phyloP scores from a whole-genome alignment of 2,329 filamentous ascomycete genomes.

The Incumbomyces lentus region DNA sequence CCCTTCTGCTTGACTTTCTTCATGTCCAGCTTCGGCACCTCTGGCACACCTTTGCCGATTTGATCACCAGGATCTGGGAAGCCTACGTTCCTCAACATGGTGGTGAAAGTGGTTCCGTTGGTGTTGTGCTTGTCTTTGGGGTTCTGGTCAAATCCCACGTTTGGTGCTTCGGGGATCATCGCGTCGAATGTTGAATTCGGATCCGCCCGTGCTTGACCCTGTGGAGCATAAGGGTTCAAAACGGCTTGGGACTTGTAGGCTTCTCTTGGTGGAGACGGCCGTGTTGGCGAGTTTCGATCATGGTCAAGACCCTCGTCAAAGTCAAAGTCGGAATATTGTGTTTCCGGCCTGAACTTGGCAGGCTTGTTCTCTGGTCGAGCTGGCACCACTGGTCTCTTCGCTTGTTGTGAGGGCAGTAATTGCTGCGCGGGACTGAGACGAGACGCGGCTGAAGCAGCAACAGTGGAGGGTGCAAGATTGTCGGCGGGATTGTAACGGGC shows the following conservation, averaged over 20 bases:
- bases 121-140: slow-evolving; percentile 13
- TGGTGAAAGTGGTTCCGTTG: slow-evolving; percentile 17
- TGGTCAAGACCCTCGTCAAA: slow-evolving; percentile 2
- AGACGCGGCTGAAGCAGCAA: not conserved
- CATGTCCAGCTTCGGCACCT: slow-evolving; percentile 15
- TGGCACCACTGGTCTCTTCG: not conserved
- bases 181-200: slow-evolving; percentile 6
- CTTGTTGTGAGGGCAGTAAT: slow-evolving; percentile 2
- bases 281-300: not conserved
- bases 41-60: slow-evolving; percentile 13
- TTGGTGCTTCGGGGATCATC: slow-evolving; percentile 6
- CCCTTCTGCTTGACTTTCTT: not conserved
- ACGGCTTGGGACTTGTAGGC: slow-evolving; percentile 1
- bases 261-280: not conserved
- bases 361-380: not conserved
- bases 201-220: not conserved
- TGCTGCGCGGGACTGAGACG: not conserved
- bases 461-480: not conserved
- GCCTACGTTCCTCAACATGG: slow-evolving; percentile 18
- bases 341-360: not conserved
- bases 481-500: slow-evolving; percentile 13
- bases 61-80: slow-evolving; percentile 17
- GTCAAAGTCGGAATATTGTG: slow-evolving; percentile 1
- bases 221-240: not conserved
- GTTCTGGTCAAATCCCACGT: slow-evolving; percentile 3